These are phyloP conservation scores for Arachis hypogaea DNA, from an alignment of 306 rosid species.

Conservation along the genomic window DNA sequence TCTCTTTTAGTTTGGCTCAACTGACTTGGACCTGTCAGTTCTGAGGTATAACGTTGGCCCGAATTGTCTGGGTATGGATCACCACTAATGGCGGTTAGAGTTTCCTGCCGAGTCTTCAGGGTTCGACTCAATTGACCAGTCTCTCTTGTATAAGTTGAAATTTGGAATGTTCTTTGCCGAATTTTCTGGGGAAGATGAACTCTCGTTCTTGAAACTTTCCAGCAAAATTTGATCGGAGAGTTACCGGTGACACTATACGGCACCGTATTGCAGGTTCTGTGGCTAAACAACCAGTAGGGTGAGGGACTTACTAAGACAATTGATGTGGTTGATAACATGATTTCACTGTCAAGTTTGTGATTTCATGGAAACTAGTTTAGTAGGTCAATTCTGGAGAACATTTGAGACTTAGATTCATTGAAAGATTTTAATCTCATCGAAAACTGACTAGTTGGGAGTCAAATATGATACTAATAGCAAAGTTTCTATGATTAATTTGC, in stretches of 20 bases:
- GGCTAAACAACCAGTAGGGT: constrained; percentile 76
- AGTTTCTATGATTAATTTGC: constrained; percentile 70
- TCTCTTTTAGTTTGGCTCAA: no score
- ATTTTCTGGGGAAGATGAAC: constrained; percentile 63
- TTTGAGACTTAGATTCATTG: constrained; percentile 64
- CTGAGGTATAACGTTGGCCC: no score
- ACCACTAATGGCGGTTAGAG: constrained; percentile 68
- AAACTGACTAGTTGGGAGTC: constrained; percentile 72
- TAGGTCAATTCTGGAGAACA: constrained; percentile 68
- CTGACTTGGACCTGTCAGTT: no score
- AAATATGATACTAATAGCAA: constrained; percentile 52
- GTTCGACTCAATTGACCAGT: constrained; percentile 61
- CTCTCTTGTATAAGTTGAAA: constrained; percentile 70
- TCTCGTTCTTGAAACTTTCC: constrained; percentile 65
- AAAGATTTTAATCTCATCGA: constrained; percentile 76
- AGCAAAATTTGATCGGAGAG: constrained; percentile 58
- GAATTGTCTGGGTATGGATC: no score
- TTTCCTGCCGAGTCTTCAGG: constrained; percentile 51
- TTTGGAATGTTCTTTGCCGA: constrained; percentile 78
- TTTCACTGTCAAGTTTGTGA: constrained; percentile 66
- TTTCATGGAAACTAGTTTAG: constrained; percentile 86
- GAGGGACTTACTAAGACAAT: constrained; percentile 62
- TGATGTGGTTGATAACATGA: constrained; percentile 66
- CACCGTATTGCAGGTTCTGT: constrained; percentile 55
- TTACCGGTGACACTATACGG: constrained; percentile 53